These are phyloP conservation scores for Hirsutella thompsonii DNA, from an alignment of 2,329 filamentous ascomycete genomes.

Conservation along the genomic window DNA sequence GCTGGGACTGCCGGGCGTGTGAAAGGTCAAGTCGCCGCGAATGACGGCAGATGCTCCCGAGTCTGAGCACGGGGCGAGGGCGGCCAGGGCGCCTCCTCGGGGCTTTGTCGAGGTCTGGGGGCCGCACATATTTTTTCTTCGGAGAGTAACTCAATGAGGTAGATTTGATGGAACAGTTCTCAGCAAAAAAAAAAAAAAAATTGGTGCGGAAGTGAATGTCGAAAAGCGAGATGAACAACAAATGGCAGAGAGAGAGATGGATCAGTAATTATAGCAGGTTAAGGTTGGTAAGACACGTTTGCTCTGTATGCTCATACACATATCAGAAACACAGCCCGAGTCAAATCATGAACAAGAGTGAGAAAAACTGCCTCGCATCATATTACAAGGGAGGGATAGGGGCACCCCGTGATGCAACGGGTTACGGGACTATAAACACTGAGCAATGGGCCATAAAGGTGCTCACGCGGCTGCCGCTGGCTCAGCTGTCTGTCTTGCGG, in stretches of 20 bases:
- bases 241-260: too few relatives aligned
- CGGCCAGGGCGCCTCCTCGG: slow-evolving; percentile 31
- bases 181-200: too few relatives aligned
- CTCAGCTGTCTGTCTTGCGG: too few relatives aligned
- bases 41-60: slow-evolving; percentile 3
- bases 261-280: too few relatives aligned
- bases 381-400: background rate
- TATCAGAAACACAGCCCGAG: background rate
- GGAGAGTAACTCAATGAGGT: too few relatives aligned
- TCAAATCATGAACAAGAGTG: too few relatives aligned
- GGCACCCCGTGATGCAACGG: background rate
- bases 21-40: slow-evolving; percentile 28
- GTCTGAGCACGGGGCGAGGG: slow-evolving; percentile 20
- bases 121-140: slow-evolving; percentile 29
- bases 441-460: background rate
- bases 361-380: too few relatives aligned
- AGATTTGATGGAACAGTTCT: too few relatives aligned
- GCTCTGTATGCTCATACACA: background rate
- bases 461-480: background rate
- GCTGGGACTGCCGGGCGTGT: slow-evolving; percentile 24
- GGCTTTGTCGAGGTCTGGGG: slow-evolving; percentile 25
- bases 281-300: background rate
- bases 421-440: background rate
- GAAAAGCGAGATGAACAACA: too few relatives aligned
- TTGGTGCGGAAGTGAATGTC: too few relatives aligned